These are phyloP conservation scores for Xylaria castorea DNA, from an alignment of 495 filamentous ascomycete genomes.

Conservation along the genomic window DNA sequence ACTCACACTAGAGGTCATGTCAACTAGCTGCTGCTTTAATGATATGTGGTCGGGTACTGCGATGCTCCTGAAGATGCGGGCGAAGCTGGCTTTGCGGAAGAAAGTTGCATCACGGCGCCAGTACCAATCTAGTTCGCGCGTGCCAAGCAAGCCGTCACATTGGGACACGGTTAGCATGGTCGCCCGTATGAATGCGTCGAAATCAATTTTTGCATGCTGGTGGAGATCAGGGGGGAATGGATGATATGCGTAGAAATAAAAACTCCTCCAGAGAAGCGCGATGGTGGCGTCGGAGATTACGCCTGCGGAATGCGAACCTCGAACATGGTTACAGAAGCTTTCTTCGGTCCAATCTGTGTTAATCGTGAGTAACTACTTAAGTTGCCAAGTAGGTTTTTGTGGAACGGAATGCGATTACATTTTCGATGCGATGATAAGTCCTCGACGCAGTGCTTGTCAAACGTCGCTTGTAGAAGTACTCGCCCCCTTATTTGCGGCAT, in stretches of 20 bases:
- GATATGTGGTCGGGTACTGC: not conserved
- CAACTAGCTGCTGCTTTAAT: not conserved
- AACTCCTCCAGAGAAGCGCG: slow-evolving; percentile 5
- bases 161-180: slow-evolving; percentile 21
- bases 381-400: not conserved
- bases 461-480: not conserved
- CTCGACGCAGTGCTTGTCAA: slow-evolving; percentile 3
- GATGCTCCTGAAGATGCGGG: slow-evolving; percentile 1
- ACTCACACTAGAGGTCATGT: not conserved
- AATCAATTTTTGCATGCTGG: not conserved
- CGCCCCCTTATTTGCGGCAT: not conserved
- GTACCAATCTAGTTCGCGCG: slow-evolving; percentile 28
- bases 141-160: slow-evolving; percentile 27
- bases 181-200: slow-evolving; percentile 8
- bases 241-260: slow-evolving; percentile 16
- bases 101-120: slow-evolving; percentile 21
- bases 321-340: slow-evolving; percentile 13
- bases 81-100: slow-evolving; percentile 18
- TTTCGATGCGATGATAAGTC: not conserved
- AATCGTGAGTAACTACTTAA: not conserved
- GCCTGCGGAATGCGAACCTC: not conserved
- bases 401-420: not conserved
- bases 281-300: not conserved
- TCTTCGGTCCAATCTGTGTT: slow-evolving; percentile 8
- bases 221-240: not conserved